Percentiles rank a stretch among this genome's conserved stretches.
These are phyloP conservation scores for Camelina neglecta DNA, from an alignment of 345 rosid species.

Conservation along the genomic window DNA sequence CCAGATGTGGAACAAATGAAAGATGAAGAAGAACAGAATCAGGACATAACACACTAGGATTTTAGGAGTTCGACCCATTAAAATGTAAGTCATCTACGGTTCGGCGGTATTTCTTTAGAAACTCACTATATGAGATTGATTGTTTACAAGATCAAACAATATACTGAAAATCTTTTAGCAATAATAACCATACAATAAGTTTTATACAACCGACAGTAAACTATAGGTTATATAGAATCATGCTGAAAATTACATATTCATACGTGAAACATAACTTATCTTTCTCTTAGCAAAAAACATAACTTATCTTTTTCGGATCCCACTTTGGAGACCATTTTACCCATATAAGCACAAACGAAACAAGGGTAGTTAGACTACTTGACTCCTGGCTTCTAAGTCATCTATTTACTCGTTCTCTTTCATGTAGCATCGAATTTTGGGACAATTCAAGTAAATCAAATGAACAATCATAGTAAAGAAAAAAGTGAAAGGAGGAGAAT, in stretches of 20 bases:
- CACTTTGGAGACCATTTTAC: background rate
- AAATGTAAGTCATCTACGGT: background rate
- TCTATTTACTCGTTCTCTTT: background rate
- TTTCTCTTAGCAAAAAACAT: background rate
- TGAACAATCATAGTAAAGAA: constrained; percentile 22
- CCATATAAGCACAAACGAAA: background rate
- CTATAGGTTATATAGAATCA: too few species aligned
- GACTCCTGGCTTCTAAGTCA: background rate
- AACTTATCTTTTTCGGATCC: background rate
- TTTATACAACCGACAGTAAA: background rate
- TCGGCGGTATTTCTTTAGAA: background rate
- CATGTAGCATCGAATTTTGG: background rate
- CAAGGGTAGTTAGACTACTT: background rate
- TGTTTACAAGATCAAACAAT: background rate
- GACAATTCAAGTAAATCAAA: constrained; percentile 12
- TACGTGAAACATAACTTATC: background rate
- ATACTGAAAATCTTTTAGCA: background rate
- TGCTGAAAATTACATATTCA: background rate
- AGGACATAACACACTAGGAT: background rate
- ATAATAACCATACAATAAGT: background rate
- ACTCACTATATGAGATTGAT: background rate
- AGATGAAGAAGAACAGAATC: background rate
- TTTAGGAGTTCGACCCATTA: background rate
- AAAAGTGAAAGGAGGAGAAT: constrained; percentile 13
- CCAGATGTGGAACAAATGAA: background rate